Conservation (phyloP, 140 eudicot species). For the Stevia rebaudiana region DNA sequence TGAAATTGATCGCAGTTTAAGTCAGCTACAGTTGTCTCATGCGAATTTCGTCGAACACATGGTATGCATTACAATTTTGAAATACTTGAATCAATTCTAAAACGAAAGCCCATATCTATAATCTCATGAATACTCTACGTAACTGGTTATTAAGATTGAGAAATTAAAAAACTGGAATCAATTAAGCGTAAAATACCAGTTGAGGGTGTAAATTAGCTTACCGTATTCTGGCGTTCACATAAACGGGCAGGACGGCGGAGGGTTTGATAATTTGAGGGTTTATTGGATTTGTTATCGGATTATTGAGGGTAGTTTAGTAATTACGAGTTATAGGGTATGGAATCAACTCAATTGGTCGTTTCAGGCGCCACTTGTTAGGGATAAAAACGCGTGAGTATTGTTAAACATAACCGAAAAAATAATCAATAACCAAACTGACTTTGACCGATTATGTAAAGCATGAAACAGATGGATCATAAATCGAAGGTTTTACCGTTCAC, state of each 20-base stretch:
- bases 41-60: constrained; percentile 10
- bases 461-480: no score
- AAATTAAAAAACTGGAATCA: not conserved
- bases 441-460: no score
- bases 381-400: no score
- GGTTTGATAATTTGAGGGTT: constrained; percentile 5
- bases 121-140: not conserved
- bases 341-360: not conserved
- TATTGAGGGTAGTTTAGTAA: not conserved
- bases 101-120: not conserved
- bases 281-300: not conserved
- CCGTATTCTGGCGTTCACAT: not conserved
- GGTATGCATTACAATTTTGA: not conserved
- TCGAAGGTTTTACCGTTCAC: no score
- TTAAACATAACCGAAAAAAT: no score
- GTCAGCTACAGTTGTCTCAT: not conserved
- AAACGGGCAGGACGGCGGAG: constrained; percentile 6
- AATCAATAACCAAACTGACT: no score
- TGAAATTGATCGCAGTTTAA: not conserved
- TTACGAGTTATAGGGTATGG: not conserved
- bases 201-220: not conserved
- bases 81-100: not conserved
- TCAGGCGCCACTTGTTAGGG: constrained; percentile 6
- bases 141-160: not conserved
- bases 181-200: constrained; percentile 4